Conservation (phyloP, 805 yeast species). For the Candida berthetii region DNA sequence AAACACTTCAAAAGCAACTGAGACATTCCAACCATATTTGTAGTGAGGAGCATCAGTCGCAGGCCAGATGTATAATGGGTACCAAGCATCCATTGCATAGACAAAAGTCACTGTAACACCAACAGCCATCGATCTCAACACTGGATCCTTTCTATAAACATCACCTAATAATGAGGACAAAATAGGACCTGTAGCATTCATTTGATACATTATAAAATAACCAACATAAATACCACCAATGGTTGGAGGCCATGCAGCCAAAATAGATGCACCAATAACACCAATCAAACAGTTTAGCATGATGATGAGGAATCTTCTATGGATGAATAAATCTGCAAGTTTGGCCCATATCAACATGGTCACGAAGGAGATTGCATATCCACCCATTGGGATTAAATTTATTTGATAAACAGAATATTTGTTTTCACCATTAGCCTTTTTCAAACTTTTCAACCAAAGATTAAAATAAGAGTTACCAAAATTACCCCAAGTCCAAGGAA, state of each 20-base stretch:
- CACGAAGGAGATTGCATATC: slow-evolving; percentile 5
- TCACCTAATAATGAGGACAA: slow-evolving; percentile 1
- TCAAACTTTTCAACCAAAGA: background rate
- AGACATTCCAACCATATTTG: slow-evolving; percentile 27
- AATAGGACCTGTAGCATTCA: slow-evolving; percentile 3
- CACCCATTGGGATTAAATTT: slow-evolving; percentile 7
- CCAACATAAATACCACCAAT: slow-evolving; percentile 1
- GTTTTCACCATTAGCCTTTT: background rate
- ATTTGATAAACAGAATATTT: slow-evolving; percentile 1
- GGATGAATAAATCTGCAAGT: slow-evolving; percentile 3
- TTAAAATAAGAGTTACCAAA: background rate
- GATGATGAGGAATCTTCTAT: slow-evolving; percentile 3
- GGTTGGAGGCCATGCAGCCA: slow-evolving; percentile 3
- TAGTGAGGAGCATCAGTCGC: slow-evolving; percentile 35
- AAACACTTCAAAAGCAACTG: slow-evolving; percentile 2
- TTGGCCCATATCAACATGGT: slow-evolving; percentile 5
- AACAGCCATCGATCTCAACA: slow-evolving; percentile 30
- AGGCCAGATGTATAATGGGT: slow-evolving; percentile 32
- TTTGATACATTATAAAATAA: slow-evolving; percentile 1
- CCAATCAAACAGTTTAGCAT: slow-evolving; percentile 1
- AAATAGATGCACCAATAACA: slow-evolving; percentile 1
- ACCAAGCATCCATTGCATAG: slow-evolving; percentile 36
- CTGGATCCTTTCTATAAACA: slow-evolving; percentile 22
- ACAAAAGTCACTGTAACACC: slow-evolving; percentile 32
- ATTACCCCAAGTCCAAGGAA: slow-evolving; percentile 4